Base-by-base conservation (phyloP, 148 eudicot species). In the Heliosperma pusillum region DNA sequence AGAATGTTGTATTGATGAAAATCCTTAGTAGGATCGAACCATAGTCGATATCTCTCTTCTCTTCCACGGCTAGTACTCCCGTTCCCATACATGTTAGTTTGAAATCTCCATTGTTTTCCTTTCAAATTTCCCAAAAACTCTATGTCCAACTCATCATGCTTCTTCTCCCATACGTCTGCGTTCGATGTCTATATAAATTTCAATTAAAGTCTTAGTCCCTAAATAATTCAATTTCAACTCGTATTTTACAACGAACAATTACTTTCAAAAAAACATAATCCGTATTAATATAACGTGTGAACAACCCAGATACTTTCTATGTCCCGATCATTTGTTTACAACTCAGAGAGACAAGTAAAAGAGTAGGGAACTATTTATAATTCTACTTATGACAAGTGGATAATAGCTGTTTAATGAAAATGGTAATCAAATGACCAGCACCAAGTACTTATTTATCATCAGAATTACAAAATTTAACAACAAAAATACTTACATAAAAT, bases 51-150 rank as follows among this genome's bases (percentile, higher is more conserved):
- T 72, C 96, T 78, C 74, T 90, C 96, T 57, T 90, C 96, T 29
- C 96, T 82, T 8, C 96, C 96, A 0, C 92, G 89, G 58, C 59
- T 81, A 0, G 90, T 85, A 77, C 96, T 90, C 2, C 96, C 96
- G 53, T 88, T 90, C 0, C 96, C 96, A 19, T 90, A 90, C 82
- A 90, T 67, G 44, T 90, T 90, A 2, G 92, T 90, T 56, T 90
- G 96, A 22, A 90, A 90, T 68, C 92, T 81, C 92, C 96, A 90
- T 65, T 89, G 90, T 73, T 83, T 84, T 11, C 92, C 92, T 7
- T 76, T 83, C 36, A 87, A 13, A 67, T 90, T 87, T 3, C 96
- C 96, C 50, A 90, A 66, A 70, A 90, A 90, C 80, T 90, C 96
- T 9, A 90, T 76, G 81, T 90, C 96, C 17, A 90, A 74, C 50